A percentile compares a stretch with the other conserved stretches of the same genome.
phyloP scores from a whole-genome alignment of 2,329 filamentous ascomycete genomes.

The Epichloe typhina region DNA sequence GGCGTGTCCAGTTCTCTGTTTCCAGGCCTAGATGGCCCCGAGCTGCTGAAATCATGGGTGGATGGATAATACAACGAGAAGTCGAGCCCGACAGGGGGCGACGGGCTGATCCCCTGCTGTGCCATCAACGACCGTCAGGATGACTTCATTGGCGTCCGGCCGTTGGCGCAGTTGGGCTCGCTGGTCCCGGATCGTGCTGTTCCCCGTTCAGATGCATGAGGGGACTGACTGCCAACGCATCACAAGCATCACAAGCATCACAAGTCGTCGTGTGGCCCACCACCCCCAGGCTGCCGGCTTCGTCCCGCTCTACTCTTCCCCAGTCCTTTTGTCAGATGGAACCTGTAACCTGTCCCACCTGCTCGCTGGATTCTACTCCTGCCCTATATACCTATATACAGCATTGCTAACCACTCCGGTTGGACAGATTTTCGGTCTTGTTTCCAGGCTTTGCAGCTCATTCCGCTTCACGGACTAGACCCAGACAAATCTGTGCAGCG shows the following conservation, averaged over 20 bases:
- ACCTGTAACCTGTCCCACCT: background rate
- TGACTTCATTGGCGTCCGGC: constrained; percentile 8
- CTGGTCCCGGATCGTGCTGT: constrained; percentile 24
- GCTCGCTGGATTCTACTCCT: constrained; percentile 12
- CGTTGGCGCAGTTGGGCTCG: constrained; percentile 9
- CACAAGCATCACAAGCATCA: constrained; percentile 19
- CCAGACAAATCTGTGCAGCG: constrained; percentile 5
- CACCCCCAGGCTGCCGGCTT: constrained; percentile 13
- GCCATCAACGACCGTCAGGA: constrained; percentile 5
- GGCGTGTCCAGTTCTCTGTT: background rate
- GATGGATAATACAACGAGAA: background rate
- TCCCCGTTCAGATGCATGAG: constrained; percentile 40
- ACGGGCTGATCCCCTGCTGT: constrained; percentile 1
- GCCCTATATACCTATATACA: constrained; percentile 22
- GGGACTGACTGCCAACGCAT: constrained; percentile 24
- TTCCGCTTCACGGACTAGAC: constrained; percentile 9
- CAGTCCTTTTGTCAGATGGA: background rate
- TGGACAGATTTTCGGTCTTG: constrained; percentile 17
- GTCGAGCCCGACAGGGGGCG: background rate
- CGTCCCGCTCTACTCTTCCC: background rate
- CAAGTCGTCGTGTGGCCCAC: constrained; percentile 17
- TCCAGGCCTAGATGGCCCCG: background rate
- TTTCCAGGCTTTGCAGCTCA: constrained; percentile 9
- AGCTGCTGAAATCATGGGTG: background rate
- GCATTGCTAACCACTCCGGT: constrained; percentile 22